Conservation (phyloP, 2,329 filamentous ascomycete species). For the Alternaria postmessia region DNA sequence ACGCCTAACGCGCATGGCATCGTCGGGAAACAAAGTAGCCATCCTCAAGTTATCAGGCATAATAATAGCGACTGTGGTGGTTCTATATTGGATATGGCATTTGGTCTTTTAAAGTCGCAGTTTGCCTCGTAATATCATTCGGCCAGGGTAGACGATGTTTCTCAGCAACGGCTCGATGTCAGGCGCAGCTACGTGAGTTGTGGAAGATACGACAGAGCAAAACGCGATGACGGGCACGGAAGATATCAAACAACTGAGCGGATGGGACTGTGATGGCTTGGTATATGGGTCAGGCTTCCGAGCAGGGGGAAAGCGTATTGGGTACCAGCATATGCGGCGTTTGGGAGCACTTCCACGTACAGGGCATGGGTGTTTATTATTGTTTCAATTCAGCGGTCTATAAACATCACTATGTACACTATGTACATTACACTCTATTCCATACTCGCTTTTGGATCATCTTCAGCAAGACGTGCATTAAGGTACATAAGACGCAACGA, state of each 20-base stretch:
- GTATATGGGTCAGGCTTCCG: background rate
- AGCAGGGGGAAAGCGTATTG: background rate
- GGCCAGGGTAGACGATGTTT: background rate
- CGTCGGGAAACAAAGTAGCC: constrained; percentile 87
- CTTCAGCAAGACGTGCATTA: background rate
- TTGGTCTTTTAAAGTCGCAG: constrained; percentile 22
- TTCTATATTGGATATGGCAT: constrained; percentile 74
- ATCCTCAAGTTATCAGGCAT: constrained; percentile 90
- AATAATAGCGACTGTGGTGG: constrained; percentile 73
- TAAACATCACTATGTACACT: constrained; percentile 2
- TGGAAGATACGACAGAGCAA: background rate
- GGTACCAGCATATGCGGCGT: background rate
- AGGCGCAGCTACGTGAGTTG: background rate
- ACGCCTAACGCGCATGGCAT: constrained; percentile 88
- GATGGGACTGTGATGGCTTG: background rate
- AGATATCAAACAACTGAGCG: background rate
- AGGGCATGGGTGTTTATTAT: background rate
- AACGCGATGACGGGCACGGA: background rate
- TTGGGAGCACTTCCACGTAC: background rate
- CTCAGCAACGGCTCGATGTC: background rate
- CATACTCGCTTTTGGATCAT: background rate
- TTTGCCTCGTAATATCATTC: background rate
- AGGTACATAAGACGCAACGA: background rate
- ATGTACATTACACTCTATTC: constrained; percentile 8
- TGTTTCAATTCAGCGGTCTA: constrained; percentile 9